Percentiles rank a stretch among this genome's conserved stretches.
phyloP scores from a whole-genome alignment of 2,329 filamentous ascomycete genomes.

The Scedosporium aurantiacum region DNA sequence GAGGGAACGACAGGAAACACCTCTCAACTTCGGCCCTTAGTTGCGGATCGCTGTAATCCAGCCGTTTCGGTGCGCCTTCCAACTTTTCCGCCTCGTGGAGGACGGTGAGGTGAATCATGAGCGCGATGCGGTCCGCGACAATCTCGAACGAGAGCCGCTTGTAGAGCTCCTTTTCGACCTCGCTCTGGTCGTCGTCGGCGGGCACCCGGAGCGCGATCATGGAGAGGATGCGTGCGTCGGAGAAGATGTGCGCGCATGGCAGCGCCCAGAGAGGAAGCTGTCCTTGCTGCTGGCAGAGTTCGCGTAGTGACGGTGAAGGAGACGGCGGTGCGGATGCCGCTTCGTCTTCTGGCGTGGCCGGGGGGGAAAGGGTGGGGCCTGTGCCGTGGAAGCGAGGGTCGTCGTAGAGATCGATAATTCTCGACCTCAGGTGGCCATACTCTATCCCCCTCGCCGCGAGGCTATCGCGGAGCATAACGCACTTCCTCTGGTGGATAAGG shows the following conservation, averaged over 20 bases:
- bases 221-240: not conserved
- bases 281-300: not conserved
- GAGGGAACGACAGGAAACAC: constrained; percentile 17
- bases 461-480: constrained; percentile 6
- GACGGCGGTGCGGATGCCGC: no score
- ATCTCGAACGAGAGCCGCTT: constrained; percentile 12
- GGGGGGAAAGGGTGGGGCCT: not conserved
- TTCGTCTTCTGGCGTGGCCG: not conserved
- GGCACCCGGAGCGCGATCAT: constrained; percentile 4
- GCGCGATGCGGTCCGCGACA: constrained; percentile 11
- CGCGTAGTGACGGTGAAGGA: no score
- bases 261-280: not conserved
- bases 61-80: not conserved
- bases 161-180: not conserved
- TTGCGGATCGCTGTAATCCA: not conserved
- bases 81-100: not conserved
- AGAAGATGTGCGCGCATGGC: not conserved
- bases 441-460: constrained; percentile 12
- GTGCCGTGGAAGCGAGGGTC: constrained; percentile 11
- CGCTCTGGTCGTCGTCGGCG: not conserved
- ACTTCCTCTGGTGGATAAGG: not conserved
- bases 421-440: constrained; percentile 9
- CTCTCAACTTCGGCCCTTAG: constrained; percentile 13
- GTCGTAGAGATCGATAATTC: constrained; percentile 15
- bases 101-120: constrained; percentile 10